Conservation (phyloP, 176 grass and related monocot genomes). For the Juncus inflexus region DNA sequence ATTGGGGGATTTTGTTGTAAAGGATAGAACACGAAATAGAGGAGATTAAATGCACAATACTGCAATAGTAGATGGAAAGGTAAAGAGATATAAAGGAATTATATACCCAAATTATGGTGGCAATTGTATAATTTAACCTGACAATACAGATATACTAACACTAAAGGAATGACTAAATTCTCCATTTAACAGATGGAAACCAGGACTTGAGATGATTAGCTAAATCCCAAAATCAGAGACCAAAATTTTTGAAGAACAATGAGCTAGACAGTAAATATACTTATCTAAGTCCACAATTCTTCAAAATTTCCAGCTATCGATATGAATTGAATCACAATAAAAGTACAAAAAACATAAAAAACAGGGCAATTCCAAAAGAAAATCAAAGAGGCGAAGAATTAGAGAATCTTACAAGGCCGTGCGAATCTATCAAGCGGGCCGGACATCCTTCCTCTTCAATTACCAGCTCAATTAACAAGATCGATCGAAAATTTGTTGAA, state of each 20-base stretch:
- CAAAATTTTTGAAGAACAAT: background rate
- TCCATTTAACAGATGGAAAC: no score
- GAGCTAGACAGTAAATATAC: constrained; percentile 3
- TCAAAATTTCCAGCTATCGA: constrained; percentile 8
- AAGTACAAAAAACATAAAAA: background rate
- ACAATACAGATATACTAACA: no score
- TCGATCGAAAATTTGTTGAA: constrained; percentile 19
- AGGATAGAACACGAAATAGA: no score
- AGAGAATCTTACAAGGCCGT: constrained; percentile 51
- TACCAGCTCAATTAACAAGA: constrained; percentile 9
- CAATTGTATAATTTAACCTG: no score
- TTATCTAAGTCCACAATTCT: background rate
- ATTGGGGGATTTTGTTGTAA: no score
- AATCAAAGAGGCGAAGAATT: background rate
- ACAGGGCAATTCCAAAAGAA: constrained; percentile 13
- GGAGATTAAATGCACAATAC: no score
- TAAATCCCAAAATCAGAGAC: constrained; percentile 1
- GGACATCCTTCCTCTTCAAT: constrained; percentile 41
- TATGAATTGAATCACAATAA: background rate
- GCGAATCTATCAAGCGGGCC: constrained; percentile 35
- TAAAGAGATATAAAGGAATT: no score
- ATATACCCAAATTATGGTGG: no score
- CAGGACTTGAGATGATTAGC: background rate
- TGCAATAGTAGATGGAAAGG: no score
- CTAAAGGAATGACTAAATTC: no score